Conservation (phyloP, 108 stramenopile species). For the Cyclostephanos invisitatus region DNA sequence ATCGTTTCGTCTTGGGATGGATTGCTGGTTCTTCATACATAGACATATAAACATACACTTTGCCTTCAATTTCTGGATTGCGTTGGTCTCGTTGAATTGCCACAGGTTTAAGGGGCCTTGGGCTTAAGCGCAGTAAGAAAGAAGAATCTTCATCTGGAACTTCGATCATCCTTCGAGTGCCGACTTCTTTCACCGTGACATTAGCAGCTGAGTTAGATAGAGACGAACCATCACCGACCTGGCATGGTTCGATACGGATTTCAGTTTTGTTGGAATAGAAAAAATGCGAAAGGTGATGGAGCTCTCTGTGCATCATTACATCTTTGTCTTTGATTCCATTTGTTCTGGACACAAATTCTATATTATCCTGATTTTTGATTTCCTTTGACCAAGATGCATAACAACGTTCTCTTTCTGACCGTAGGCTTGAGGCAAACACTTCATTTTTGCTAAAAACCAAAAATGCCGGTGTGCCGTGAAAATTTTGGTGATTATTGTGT, state of each 20-base stretch:
- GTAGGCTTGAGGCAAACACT: slow-evolving; percentile 75
- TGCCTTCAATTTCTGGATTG: slow-evolving; percentile 69
- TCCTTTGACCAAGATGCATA: slow-evolving; percentile 61
- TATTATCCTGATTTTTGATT: slow-evolving; percentile 34
- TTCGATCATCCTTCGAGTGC: slow-evolving; percentile 65
- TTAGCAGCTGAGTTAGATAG: slow-evolving; percentile 30
- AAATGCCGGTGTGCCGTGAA: slow-evolving; percentile 56
- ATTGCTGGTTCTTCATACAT: slow-evolving; percentile 80
- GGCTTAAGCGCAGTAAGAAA: slow-evolving; percentile 71
- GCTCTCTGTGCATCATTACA: slow-evolving; percentile 57
- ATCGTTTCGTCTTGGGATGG: slow-evolving; percentile 51
- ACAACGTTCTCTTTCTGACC: slow-evolving; percentile 71
- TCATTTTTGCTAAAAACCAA: slow-evolving; percentile 75
- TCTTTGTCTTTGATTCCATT: slow-evolving; percentile 53
- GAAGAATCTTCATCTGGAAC: slow-evolving; percentile 90
- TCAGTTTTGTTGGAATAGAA: slow-evolving; percentile 76
- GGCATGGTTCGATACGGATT: slow-evolving; percentile 50
- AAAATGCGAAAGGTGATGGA: slow-evolving; percentile 69
- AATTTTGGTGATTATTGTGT: slow-evolving; percentile 18
- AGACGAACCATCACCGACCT: slow-evolving; percentile 22
- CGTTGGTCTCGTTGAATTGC: slow-evolving; percentile 77
- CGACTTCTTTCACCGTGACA: slow-evolving; percentile 68
- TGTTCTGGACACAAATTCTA: slow-evolving; percentile 51
- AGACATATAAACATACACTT: slow-evolving; percentile 80
- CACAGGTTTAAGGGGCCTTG: slow-evolving; percentile 67